Evolutionary conservation across 2,329 filamentous ascomycete genomes (phyloP).

Genomic region (Capronia americana): DNA sequence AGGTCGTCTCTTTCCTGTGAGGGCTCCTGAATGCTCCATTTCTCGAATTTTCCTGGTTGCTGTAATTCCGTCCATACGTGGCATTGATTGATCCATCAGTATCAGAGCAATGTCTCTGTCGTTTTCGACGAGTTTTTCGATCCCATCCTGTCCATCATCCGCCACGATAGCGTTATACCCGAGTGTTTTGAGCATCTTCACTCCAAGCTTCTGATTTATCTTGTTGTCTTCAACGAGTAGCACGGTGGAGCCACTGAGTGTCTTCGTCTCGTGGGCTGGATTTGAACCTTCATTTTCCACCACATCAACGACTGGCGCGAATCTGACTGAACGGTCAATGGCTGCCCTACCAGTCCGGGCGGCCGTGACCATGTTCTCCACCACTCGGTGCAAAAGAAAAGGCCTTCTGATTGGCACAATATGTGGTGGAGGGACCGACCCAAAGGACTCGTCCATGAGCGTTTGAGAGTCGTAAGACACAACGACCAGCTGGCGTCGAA

Average conservation of each 20-base stretch:
- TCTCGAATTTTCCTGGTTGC: conserved; percentile 43
- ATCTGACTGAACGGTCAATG: conserved; percentile 38
- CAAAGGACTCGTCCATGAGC: conserved; percentile 37
- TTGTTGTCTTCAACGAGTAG: conserved; percentile 66
- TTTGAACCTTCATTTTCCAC: conserved; percentile 29
- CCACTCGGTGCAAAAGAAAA: conserved; percentile 43
- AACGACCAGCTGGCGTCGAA: conserved; percentile 38
- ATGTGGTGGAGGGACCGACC: conserved; percentile 35
- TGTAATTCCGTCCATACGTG: conserved; percentile 43
- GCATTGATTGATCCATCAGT: conserved; percentile 46
- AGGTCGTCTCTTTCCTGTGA: conserved; percentile 35
- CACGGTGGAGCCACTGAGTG: conserved; percentile 59
- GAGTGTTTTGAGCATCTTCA: conserved; percentile 70
- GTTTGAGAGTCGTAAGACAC: conserved; percentile 41
- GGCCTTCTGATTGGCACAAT: conserved; percentile 41
- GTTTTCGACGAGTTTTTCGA: conserved; percentile 39
- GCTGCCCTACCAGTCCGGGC: conserved; percentile 23
- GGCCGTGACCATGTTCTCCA: conserved; percentile 35
- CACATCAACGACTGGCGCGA: conserved; percentile 40
- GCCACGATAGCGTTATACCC: conserved; percentile 65
- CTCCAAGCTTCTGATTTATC: conserved; percentile 63
- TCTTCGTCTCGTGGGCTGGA: conserved; percentile 27
- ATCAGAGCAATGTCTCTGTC: conserved; percentile 42
- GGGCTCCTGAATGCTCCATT: conserved; percentile 29
- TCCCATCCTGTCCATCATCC: conserved; percentile 42